Base-by-base conservation (phyloP, 2,329 filamentous ascomycete genomes). In the Apiospora rasikravindrae region DNA sequence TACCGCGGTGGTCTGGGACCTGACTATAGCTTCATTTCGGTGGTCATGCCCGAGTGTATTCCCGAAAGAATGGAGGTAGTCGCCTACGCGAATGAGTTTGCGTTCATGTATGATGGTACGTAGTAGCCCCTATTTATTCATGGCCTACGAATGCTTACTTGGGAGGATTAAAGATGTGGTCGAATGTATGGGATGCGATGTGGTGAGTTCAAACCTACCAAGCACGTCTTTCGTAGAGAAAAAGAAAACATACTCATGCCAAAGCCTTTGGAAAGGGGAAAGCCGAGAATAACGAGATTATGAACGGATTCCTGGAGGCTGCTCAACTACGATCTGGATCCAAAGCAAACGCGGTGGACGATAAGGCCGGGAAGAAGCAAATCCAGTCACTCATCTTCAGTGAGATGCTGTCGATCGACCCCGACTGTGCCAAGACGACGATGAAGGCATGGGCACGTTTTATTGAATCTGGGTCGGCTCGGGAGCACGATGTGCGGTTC, bases 381-480 rank as follows among this genome's bases (percentile, higher is more conserved):
- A 67, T 67, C 40, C 66, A 67, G 66, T 67, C 66, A 13, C 40
- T 26, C 4, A 67, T 67, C 40, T 67, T 67, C 40, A 19, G n/a
- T 13, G 66, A 67, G n/a, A 67, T 67, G 40, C 11, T 67, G 13
- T 42, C 66, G 5, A 67, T 67, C 4, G 66, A 67, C 40, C 66
- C 40, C 2, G 40, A 42, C 6, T 67, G 66, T 19, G 66, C 66
- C n/a, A 67, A 26, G 10, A 67, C 40, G 2, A 67, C 66, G 11
- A 67, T 67, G 66, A 67, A 67, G 26, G 66, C 66, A 3, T 67
- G 66, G 66, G 66, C 66, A 2, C n/a, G n/a, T 8, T 67, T 45
- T 16, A 33, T 67, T 26, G 66, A 67, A 40, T 8, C 45, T 8
- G 66, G 66, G 1, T 67, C 66, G 13, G 44, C 40, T 1, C 40